phyloP scores from a whole-genome alignment of 257 asterid species.

The Euphrasia confusa region DNA sequence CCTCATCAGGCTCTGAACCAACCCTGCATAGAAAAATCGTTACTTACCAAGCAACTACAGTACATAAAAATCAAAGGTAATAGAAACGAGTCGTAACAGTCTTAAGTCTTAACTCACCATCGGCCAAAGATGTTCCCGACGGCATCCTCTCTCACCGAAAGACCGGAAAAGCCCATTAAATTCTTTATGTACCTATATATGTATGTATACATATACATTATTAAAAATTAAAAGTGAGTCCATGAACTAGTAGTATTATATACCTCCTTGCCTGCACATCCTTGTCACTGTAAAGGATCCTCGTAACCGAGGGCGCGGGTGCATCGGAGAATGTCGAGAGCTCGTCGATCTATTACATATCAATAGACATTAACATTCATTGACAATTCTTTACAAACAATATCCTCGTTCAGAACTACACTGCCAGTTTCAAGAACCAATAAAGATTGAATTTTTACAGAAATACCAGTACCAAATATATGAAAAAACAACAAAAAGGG shows the following conservation, averaged over 20 bases:
- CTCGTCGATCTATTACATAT: conserved; percentile 64
- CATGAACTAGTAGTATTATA: background rate
- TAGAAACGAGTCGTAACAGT: background rate
- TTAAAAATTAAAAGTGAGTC: background rate
- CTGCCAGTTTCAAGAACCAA: background rate
- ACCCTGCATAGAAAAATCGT: conserved; percentile 38
- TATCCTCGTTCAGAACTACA: background rate
- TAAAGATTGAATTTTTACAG: conserved; percentile 30
- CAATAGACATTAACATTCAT: background rate
- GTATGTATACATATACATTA: background rate
- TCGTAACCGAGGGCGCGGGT: conserved; percentile 84
- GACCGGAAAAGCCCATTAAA: conserved; percentile 70
- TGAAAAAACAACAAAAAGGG: background rate
- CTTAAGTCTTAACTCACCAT: conserved; percentile 48
- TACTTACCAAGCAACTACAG: background rate
- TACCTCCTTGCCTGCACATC: conserved; percentile 88
- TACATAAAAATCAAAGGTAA: background rate
- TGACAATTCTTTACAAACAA: background rate
- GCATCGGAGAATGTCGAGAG: conserved; percentile 78
- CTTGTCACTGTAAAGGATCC: conserved; percentile 81
- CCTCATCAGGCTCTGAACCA: conserved; percentile 68
- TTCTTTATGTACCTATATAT: conserved; percentile 66
- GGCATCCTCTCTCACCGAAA: conserved; percentile 79
- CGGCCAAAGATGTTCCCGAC: conserved; percentile 91
- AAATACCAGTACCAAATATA: conserved; percentile 9